Base-by-base conservation (phyloP, 352 stramenopile species). In the Globisporangium okanoganense region DNA sequence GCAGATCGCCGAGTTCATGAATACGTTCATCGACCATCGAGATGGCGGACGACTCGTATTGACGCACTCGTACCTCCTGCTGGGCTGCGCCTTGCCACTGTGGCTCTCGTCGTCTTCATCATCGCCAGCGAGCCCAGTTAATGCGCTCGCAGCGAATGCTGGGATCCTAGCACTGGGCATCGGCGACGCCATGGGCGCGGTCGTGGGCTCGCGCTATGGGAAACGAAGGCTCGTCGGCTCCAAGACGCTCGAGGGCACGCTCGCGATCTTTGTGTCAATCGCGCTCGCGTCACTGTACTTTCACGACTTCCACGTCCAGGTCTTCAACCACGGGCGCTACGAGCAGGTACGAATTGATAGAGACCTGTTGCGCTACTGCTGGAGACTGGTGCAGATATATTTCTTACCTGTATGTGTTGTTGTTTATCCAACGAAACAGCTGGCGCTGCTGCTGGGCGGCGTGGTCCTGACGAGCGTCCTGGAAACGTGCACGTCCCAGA, bases 31-130 rank as follows among this genome's bases (percentile, higher is more conserved):
- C 58, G 85, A 94, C 70, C 69, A 83, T 56, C 79, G 85, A 13
- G 85, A 94, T 41, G 78, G 65, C 14, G 85, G 85, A 9, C 76
- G 73, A 35, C 64, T 90, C 24, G 82, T 92, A 27, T 55, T 94
- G 43, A 92, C 80, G 5, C 85, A 92, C 62, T 87, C 79, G 40
- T 94, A 94, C 60, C 50, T 94, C 44, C 72, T 94, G 2, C 67
- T 94, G 0, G 82, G 85, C 2, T 92, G 85, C 59, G 85, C 85
- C 13, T 48, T 94, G 16, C 85, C 85, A 2, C 58, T 90, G 18
- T 94, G 85, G 85, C 67, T 94, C 24, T 63, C 68, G 5, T 48
- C 57, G 9, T 9, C 68, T 5, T 48, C 57, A 13, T 9, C 44
- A 13, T 16, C 18, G 0, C 38, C 58, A 9, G 41, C 56, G 13